Evolutionary conservation across 2,329 filamentous ascomycete species (phyloP).

Genomic region (Colletotrichum lini): DNA sequence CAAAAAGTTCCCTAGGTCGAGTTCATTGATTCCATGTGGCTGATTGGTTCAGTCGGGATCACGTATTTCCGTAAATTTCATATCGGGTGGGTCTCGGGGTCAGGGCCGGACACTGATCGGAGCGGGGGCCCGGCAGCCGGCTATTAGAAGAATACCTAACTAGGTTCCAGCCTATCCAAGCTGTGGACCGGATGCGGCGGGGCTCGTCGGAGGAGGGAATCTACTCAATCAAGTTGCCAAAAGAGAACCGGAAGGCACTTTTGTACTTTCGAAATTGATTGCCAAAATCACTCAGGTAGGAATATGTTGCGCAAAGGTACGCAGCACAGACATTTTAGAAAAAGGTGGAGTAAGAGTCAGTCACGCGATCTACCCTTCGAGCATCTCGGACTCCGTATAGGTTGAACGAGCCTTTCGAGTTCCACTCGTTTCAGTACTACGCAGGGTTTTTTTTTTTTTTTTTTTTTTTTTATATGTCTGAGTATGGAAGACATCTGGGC

Average conservation of each 20-base stretch:
- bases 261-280: too few relatives aligned
- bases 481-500: background rate
- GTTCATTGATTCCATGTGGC: background rate
- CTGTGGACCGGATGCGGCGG: background rate
- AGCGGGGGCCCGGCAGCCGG: background rate
- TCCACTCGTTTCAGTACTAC: background rate
- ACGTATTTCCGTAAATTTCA: conserved; percentile 23
- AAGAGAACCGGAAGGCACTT: too few relatives aligned
- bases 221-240: too few relatives aligned
- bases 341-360: background rate
- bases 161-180: background rate
- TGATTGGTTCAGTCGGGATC: conserved; percentile 38
- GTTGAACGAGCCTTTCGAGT: background rate
- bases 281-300: background rate
- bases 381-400: conserved; percentile 11
- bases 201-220: background rate
- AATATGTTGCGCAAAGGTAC: background rate
- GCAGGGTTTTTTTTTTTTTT: accelerated
- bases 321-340: background rate
- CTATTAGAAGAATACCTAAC: background rate
- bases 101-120: background rate
- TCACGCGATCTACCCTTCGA: conserved; percentile 18
- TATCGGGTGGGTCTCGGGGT: background rate
- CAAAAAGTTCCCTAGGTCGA: conserved; percentile 32
- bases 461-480: accelerated